Base-by-base conservation (phyloP, 176 grass and related monocot species). In the Aegilops speltoides region DNA sequence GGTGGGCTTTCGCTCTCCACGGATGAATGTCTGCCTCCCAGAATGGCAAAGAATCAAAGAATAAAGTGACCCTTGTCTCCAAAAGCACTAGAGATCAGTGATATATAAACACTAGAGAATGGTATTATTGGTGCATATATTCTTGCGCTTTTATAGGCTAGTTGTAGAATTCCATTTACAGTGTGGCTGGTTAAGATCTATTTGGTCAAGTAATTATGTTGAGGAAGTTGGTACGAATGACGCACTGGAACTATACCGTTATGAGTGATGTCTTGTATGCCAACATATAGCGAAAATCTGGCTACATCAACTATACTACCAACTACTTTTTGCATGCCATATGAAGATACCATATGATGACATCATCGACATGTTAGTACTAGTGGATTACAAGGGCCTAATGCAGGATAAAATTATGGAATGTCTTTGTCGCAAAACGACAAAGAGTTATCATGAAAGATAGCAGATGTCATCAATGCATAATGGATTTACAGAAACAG, bases 1-100 rank as follows among this genome's bases (percentile, higher is more conserved):
- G 13, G 33, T 84, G 36, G 75, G 85, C 84, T 87, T 87, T 80
- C 36, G 12, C 86, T 88, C 71, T 91, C 82, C n/a, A 33, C 2
- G 60, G 24, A 40, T 78, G 12, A 78, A 59, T 77, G 33, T 82
- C 59, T 77, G 52, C 79, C 72, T 23, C 64, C 78, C 10, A 4
- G 36, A 79, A 85, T 25, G 82, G 86, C 32, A 82, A 88, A 65
- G 63, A 72, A 45, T 85, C 71, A 36, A 45, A 70, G 86, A 88
- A 91, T 88, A 29, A 82, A 88, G 10, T 63, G 56, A 78, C 52
- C 7, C 54, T 83, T 64, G 13, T 87, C 77, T 69, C 40, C 74
- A 76, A 64, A 29, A 81, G 81, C 77, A 52, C 12, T 68, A 71
- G 31, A 63, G 45, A 70, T 60, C 62, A 78, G 40, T 26, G 24